Evolutionary conservation across 2,329 filamentous ascomycete genomes (phyloP), one percentile per base, ranked within the genome.

Genomic region (Penicillium decumbens): DNA sequence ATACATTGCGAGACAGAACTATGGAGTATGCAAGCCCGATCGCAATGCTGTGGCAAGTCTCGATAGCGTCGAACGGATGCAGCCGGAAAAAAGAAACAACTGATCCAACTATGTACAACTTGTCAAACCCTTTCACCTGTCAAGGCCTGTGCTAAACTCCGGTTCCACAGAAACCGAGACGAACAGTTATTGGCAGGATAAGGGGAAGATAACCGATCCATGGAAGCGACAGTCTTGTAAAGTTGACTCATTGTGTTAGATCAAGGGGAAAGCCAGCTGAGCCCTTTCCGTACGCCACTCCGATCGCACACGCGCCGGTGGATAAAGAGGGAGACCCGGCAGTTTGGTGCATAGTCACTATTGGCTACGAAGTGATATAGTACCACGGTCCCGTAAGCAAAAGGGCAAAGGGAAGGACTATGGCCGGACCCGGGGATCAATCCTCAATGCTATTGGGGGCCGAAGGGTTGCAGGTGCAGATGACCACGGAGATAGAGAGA

Each of bases 21-120:
- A 15, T 39, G 35, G 23, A n/a, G 13, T 18, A 43, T 47, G 40
- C 49, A 38, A 49, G 15, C 45, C 32, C 49, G 43, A 49, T 54
- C 45, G 45, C 8, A 43, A 45, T 43, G 28, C 41, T 25, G 13
- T 32, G 30, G 12, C 6, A 32, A 32, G 15, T 18, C 15, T 18
- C 5, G 30, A 20, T 35, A 35, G 33, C 29, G 43, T 38, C 38
- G 28, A 37, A 42, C 15, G 20, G 32, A 24, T 35, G 51, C 38
- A 28, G 29, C n/a, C 7, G n/a, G 28, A 15, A 29, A 35, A 49
- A 15, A 18, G 32, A 23, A 32, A 32, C 24, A n/a, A 39, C 27
- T n/a, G 25, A 15, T 30, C 15, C 15, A 30, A 43, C 27, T 42
- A 42, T 29, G 43, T 41, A 41, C 23, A 27, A 15, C 45, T 51